phyloP scores from a whole-genome alignment of 208 protist species.

The Borovskyia barvae region DNA sequence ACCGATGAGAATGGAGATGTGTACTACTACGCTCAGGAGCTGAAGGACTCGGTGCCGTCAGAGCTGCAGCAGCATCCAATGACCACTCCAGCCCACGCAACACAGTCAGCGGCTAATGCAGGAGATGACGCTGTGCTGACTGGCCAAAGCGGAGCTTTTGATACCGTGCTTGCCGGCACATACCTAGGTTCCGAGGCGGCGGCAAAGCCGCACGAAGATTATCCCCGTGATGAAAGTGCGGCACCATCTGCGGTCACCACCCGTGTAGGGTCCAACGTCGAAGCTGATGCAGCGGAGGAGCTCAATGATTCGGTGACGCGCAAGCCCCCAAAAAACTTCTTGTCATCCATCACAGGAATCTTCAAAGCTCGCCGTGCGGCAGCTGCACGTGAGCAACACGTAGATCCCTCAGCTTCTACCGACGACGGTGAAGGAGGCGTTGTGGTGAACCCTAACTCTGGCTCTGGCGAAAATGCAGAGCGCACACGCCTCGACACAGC shows the following conservation, averaged over 20 bases:
- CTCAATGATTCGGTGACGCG: background rate
- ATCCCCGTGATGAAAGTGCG: background rate
- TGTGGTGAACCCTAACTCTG: no score
- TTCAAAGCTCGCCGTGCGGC: conserved; percentile 15
- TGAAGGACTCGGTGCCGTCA: conserved; percentile 22
- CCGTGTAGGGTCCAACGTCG: conserved; percentile 4
- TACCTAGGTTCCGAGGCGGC: no score
- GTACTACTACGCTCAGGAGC: conserved; percentile 35
- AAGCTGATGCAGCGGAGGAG: conserved; percentile 1
- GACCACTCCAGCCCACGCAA: conserved; percentile 1
- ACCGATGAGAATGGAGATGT: conserved; percentile 49
- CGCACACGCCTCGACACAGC: background rate
- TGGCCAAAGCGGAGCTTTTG: background rate
- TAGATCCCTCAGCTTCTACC: background rate
- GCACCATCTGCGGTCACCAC: background rate
- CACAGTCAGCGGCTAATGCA: background rate
- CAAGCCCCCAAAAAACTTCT: conserved; percentile 13
- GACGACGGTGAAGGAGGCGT: no score
- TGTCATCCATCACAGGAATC: conserved; percentile 9
- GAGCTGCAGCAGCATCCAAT: conserved; percentile 11
- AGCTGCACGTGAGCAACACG: conserved; percentile 4
- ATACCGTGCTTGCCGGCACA: no score
- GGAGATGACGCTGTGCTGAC: background rate
- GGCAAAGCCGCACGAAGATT: no score
- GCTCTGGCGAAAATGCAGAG: background rate